Conservation (phyloP, 23 red algal genomes). For the Cyanidioschyzon merolae region DNA sequence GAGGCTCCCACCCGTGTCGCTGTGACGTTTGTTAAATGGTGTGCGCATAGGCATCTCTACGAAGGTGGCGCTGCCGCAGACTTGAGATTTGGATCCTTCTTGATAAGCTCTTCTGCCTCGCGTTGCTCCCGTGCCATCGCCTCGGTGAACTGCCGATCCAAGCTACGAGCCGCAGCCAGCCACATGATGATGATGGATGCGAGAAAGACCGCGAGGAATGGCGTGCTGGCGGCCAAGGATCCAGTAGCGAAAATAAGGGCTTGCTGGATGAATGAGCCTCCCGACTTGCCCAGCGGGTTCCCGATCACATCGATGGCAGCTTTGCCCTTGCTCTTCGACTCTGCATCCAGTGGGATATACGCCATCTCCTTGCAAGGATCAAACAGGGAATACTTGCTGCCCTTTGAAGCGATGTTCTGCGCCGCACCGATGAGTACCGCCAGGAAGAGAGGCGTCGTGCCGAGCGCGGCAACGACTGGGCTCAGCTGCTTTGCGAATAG, state of each 20-base stretch:
- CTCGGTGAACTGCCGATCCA: conserved; percentile 83
- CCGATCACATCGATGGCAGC: conserved; percentile 98
- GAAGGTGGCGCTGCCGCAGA: background rate
- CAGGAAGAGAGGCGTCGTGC: conserved; percentile 86
- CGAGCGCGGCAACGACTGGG: conserved; percentile 59
- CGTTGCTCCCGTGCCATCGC: conserved; percentile 64
- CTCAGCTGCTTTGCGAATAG: conserved; percentile 60
- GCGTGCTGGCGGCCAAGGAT: conserved; percentile 81
- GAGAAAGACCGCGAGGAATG: conserved; percentile 84
- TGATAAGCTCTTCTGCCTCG: conserved; percentile 21
- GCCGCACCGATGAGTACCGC: conserved; percentile 91
- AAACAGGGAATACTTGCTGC: conserved; percentile 85
- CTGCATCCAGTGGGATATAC: conserved; percentile 90
- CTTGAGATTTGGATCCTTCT: conserved; percentile 18
- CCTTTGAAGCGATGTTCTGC: conserved; percentile 82
- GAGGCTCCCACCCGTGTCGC: too few relatives aligned
- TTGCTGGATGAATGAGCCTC: conserved; percentile 97
- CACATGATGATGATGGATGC: conserved; percentile 76
- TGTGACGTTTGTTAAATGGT: too few relatives aligned
- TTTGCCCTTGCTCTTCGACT: conserved; percentile 89
- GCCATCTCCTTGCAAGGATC: conserved; percentile 99
- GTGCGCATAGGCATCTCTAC: background rate
- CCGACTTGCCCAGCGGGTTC: conserved; percentile 97
- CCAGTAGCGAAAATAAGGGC: conserved; percentile 86
- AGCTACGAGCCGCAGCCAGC: conserved; percentile 61